These are phyloP conservation scores for Trichomonascaceae sp. DNA, from an alignment of 1,139 yeast genomes.

Conservation along the genomic window DNA sequence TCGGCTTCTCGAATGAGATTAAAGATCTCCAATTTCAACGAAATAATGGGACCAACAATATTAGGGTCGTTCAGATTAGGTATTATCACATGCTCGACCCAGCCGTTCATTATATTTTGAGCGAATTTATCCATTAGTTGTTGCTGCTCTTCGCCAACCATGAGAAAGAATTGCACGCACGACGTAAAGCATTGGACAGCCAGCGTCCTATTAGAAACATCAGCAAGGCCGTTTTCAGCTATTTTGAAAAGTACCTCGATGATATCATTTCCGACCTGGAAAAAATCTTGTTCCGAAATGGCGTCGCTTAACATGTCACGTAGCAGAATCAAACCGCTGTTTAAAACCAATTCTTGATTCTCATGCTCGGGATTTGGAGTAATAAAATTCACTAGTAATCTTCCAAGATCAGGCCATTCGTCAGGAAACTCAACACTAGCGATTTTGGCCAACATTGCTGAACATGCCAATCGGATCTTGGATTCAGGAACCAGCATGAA, in stretches of 20 bases:
- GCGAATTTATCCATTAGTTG: slow-evolving; percentile 2
- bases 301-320: slow-evolving; percentile 81
- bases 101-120: background rate
- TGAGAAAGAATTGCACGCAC: slow-evolving; percentile 30
- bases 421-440: slow-evolving; percentile 92
- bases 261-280: slow-evolving; percentile 50
- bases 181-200: slow-evolving; percentile 31
- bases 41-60: background rate
- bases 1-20: slow-evolving; percentile 27
- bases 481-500: slow-evolving; percentile 49
- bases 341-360: slow-evolving; percentile 34
- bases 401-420: slow-evolving; percentile 80
- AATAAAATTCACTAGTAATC: slow-evolving; percentile 19
- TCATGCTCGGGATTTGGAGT: slow-evolving; percentile 29
- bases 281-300: slow-evolving; percentile 79
- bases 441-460: slow-evolving; percentile 74
- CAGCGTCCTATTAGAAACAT: slow-evolving; percentile 17
- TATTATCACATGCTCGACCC: slow-evolving; percentile 7
- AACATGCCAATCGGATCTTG: slow-evolving; percentile 61
- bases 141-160: slow-evolving; percentile 23
- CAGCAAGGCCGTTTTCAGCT: slow-evolving; percentile 16
- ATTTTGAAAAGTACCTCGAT: slow-evolving; percentile 21
- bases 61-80: background rate
- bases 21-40: slow-evolving; percentile 16
- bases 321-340: slow-evolving; percentile 67